Evolutionary conservation across 495 filamentous ascomycete genomes (phyloP).

Genomic region (Penicillium antarcticum): DNA sequence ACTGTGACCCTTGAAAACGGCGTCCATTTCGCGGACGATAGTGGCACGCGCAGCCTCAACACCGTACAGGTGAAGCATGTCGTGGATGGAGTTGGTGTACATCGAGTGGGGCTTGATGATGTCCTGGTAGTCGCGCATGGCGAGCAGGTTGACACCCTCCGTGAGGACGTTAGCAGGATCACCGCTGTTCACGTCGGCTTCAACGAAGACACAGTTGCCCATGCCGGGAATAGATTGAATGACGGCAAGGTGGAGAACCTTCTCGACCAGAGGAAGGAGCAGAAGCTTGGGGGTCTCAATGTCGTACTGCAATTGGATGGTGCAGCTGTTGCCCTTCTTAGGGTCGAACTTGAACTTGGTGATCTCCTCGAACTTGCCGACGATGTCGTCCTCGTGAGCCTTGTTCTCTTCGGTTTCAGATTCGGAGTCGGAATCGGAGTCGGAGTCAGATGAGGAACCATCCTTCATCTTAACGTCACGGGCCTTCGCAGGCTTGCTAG

Average conservation of each 20-base stretch:
- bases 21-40: slow-evolving; percentile 82
- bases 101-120: slow-evolving; percentile 84
- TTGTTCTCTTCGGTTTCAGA: slow-evolving; percentile 36
- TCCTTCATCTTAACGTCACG: slow-evolving; percentile 32
- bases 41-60: slow-evolving; percentile 86
- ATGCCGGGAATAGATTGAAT: slow-evolving; percentile 84
- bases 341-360: slow-evolving; percentile 78
- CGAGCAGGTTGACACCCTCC: slow-evolving; percentile 80
- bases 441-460: slow-evolving; percentile 32
- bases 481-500: slow-evolving; percentile 5
- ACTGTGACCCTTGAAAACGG: slow-evolving; percentile 86
- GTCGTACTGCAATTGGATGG: slow-evolving; percentile 81
- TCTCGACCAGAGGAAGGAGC: slow-evolving; percentile 84
- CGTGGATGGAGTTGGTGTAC: slow-evolving; percentile 87
- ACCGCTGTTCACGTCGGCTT: slow-evolving; percentile 57
- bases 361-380: slow-evolving; percentile 60
- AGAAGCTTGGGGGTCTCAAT: slow-evolving; percentile 82
- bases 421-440: slow-evolving; percentile 43
- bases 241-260: slow-evolving; percentile 67
- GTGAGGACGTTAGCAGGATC: slow-evolving; percentile 63
- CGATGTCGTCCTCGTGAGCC: slow-evolving; percentile 64
- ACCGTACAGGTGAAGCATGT: slow-evolving; percentile 81
- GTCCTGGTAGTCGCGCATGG: slow-evolving; percentile 83
- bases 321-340: slow-evolving; percentile 65
- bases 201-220: slow-evolving; percentile 65